Evolutionary conservation across 2,329 filamentous ascomycete genomes (phyloP), one percentile per base, ranked within the genome.

Genomic region (Tolypocladium tropicale): DNA sequence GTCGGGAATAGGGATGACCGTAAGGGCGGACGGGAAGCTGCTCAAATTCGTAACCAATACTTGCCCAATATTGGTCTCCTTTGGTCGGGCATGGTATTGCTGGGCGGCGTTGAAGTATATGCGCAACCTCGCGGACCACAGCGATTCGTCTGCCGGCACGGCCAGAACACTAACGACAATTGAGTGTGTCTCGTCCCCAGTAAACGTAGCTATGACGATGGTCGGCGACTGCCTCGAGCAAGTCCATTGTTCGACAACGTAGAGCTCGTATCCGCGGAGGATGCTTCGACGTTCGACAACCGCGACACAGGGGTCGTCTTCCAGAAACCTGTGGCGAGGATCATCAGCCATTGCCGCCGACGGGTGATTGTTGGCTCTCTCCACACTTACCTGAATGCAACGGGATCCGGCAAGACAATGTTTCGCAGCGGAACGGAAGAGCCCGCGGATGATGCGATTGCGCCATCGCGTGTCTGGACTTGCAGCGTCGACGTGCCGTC

Each of bases 221-320:
- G 93, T 96, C 1, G 93, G 93, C 59, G 95, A 90, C 56, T 85
- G 81, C 54, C 94, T 84, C 14, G 93, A 96, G 71, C 92, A 96
- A 6, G 90, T 90, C 94, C 94, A 99, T 77, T 99, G 94, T 70
- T 97, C 94, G 61, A 97, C 90, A 18, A 97, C 75, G 71, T 97
- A 97, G 59, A 93, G 78, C 70, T 97, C 92, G 72, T 96, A 97
- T 61, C 93, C 93, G 58, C 82, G 75, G 6, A 99, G 79, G 53
- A 81, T 76, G 53, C 80, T 78, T 55, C 84, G 83, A 54, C 87
- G 85, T 63, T 92, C 83, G 60, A 96, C 77, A 9, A 96, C 84
- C 3, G 78, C 79, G 4, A 90, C 91, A 6, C 81, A 83, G 1
- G 84, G 77, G 61, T 97, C 94, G 67, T 95, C 89, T 74, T 95